phyloP scores from a whole-genome alignment of 441 rosid genomes.

The Geranium incanum region DNA sequence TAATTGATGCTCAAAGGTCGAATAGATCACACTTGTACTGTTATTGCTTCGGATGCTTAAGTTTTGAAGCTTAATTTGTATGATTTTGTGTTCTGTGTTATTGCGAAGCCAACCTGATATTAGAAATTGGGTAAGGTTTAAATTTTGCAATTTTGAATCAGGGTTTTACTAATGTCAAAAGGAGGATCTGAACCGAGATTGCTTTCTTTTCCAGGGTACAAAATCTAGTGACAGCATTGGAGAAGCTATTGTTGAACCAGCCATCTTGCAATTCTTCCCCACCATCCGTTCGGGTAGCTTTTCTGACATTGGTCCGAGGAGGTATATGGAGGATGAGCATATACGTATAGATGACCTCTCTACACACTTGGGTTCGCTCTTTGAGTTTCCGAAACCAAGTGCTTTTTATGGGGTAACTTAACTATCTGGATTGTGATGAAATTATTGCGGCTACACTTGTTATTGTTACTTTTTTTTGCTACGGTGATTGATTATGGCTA shows the following conservation, averaged over 20 bases:
- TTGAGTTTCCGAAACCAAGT: conserved; percentile 41
- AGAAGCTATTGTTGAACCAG: neutral
- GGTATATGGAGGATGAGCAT: conserved; percentile 44
- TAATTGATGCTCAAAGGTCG: neutral
- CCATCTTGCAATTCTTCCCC: conserved; percentile 19
- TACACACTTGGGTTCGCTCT: conserved; percentile 32
- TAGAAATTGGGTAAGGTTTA: neutral
- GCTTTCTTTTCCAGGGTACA: neutral
- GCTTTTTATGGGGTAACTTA: conserved; percentile 38
- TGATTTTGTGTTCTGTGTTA: neutral
- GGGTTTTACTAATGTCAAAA: neutral
- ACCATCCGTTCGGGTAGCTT: conserved; percentile 49
- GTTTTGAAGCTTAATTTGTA: too few relatives aligned
- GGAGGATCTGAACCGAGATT: conserved; percentile 1
- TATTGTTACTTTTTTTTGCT: neutral
- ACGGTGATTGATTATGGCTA: neutral
- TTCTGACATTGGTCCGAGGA: conserved; percentile 38
- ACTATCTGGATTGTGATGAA: neutral
- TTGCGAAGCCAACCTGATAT: too few relatives aligned
- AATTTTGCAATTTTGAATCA: neutral
- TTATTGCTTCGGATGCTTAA: neutral
- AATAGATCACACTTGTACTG: neutral
- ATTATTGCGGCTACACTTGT: neutral
- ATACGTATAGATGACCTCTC: conserved; percentile 43
- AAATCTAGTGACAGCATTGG: neutral